A percentile compares a stretch with the other conserved stretches of the same genome.
Conservation (phyloP, 192 early-diverging fungal genomes). For the Coemansia sp. region DNA sequence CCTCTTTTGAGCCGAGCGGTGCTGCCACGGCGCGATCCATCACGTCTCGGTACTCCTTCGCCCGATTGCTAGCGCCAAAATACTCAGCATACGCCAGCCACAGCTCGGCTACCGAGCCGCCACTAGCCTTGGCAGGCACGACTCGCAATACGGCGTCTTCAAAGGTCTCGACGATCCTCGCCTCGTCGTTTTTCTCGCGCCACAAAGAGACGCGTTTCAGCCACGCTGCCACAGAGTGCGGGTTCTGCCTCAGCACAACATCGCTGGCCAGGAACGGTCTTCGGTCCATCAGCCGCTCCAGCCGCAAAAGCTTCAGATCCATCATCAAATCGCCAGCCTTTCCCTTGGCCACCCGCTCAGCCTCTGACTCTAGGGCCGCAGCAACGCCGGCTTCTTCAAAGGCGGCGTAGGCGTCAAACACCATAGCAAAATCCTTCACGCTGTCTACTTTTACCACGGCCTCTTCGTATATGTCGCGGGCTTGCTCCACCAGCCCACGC, state of each 20-base stretch:
- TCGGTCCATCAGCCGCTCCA: constrained; percentile 91
- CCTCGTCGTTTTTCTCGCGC: constrained; percentile 19
- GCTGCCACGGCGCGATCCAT: constrained; percentile 85
- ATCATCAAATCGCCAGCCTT: constrained; percentile 62
- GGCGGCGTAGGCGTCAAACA: constrained; percentile 97
- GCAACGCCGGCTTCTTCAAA: constrained; percentile 84
- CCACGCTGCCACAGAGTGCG: constrained; percentile 92
- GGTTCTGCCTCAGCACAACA: constrained; percentile 88
- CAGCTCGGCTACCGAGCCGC: constrained; percentile 76
- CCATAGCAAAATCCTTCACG: constrained; percentile 89
- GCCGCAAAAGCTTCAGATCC: constrained; percentile 81
- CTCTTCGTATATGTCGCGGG: constrained; percentile 95
- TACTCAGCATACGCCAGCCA: constrained; percentile 87
- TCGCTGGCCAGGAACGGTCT: constrained; percentile 93
- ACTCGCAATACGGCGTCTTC: constrained; percentile 71
- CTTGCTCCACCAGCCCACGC: constrained; percentile 77
- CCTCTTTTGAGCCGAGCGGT: constrained; percentile 77
- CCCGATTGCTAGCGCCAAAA: constrained; percentile 58
- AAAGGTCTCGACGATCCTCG: constrained; percentile 8
- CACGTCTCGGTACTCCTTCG: constrained; percentile 63
- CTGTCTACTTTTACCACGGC: constrained; percentile 77
- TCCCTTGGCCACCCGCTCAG: constrained; percentile 49
- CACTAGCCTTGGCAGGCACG: constrained; percentile 70
- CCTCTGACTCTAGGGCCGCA: constrained; percentile 72
- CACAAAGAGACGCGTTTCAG: constrained; percentile 80